phyloP scores from a whole-genome alignment of 345 rosid species.

The Acer yangbiense region DNA sequence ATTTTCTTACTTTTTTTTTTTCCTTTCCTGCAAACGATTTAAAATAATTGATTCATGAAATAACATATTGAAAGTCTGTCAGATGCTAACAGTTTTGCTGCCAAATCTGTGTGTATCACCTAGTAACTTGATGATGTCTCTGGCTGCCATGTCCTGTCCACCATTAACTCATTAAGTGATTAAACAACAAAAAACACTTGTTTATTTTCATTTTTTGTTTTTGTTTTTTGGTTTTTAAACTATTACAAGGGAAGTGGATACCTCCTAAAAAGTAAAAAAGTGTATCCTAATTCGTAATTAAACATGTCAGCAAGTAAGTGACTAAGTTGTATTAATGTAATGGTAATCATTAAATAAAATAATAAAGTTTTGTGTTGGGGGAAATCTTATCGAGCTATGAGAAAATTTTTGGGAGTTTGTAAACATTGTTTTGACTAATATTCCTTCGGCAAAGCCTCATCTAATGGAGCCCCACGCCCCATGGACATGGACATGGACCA shows the following conservation, averaged over 20 bases:
- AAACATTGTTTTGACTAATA: slow-evolving; percentile 32
- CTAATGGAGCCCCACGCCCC: slow-evolving; percentile 34
- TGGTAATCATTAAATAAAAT: slow-evolving; percentile 19
- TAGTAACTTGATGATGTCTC: neutral
- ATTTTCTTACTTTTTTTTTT: no score
- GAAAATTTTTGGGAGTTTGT: slow-evolving; percentile 58
- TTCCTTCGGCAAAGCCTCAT: slow-evolving; percentile 15
- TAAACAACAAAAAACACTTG: neutral
- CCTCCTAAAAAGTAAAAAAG: neutral
- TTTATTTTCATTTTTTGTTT: no score
- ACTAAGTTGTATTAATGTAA: neutral
- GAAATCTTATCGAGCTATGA: slow-evolving; percentile 73
- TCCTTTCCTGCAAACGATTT: no score
- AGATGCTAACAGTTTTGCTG: neutral
- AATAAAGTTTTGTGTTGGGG: neutral
- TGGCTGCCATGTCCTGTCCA: neutral
- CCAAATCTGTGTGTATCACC: neutral
- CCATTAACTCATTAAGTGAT: no score
- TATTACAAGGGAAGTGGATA: neutral
- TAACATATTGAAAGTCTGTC: neutral
- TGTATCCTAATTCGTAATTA: neutral
- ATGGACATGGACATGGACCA: slow-evolving; percentile 16
- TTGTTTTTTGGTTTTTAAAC: neutral
- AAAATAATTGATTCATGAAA: neutral
- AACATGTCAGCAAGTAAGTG: neutral